phyloP scores from a whole-genome alignment of 2,329 filamentous ascomycete species.

The Cladophialophora bantiana region DNA sequence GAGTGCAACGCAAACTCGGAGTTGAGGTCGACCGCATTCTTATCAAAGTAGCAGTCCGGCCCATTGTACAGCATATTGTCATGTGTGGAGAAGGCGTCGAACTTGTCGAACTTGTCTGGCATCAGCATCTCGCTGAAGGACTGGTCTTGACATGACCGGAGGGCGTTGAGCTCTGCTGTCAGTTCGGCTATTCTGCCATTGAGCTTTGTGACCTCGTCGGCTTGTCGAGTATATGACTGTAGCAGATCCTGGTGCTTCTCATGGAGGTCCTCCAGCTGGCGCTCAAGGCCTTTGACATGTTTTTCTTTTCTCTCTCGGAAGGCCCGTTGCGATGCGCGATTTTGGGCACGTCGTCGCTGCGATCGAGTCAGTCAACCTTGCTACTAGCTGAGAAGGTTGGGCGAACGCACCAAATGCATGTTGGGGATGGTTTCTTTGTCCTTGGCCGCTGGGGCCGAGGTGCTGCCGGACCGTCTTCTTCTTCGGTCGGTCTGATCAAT shows the following conservation, averaged over 20 bases:
- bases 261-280: conserved; percentile 71
- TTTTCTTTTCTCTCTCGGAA: conserved; percentile 96
- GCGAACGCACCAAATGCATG: conserved; percentile 43
- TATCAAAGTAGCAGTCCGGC: conserved; percentile 41
- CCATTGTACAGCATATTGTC: conserved; percentile 38
- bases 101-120: conserved; percentile 42
- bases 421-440: conserved; percentile 42
- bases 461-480: conserved; percentile 36
- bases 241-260: conserved; percentile 45
- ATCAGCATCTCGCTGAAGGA: conserved; percentile 40
- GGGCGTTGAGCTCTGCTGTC: conserved; percentile 40
- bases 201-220: conserved; percentile 43
- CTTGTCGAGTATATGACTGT: conserved; percentile 44
- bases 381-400: not conserved
- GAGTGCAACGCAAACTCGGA: conserved; percentile 38
- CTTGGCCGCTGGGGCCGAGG: conserved; percentile 29
- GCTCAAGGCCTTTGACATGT: conserved; percentile 84
- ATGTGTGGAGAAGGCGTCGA: conserved; percentile 41
- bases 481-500: conserved; percentile 41
- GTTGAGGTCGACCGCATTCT: conserved; percentile 40
- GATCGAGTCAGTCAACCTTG: conserved; percentile 26
- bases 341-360: conserved; percentile 94
- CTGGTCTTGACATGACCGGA: conserved; percentile 37
- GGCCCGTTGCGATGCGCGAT: conserved; percentile 87
- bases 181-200: conserved; percentile 42